Percentiles rank a stretch among this genome's conserved stretches.
phyloP scores from a whole-genome alignment of 768 basidiomycete genomes.

The Leccinum olivaceopallidum region DNA sequence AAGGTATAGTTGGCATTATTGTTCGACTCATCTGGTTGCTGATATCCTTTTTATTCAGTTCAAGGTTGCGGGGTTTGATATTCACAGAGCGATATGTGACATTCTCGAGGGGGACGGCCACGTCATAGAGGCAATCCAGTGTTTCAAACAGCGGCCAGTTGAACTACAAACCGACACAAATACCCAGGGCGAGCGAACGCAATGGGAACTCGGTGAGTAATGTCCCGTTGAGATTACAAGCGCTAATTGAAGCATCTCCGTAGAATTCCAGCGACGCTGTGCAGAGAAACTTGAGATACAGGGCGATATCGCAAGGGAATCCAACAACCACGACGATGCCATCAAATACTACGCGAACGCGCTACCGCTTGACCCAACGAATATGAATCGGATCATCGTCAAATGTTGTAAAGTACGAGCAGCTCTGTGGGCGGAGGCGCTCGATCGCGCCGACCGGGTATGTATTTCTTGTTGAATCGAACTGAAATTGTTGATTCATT shows the following conservation, averaged over 20 bases:
- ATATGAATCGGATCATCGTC: background rate
- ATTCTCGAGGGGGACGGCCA: background rate
- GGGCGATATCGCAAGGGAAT: background rate
- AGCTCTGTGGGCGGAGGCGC: background rate
- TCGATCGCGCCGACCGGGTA: background rate
- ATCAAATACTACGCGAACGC: background rate
- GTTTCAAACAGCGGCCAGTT: conserved; percentile 1
- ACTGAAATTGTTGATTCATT: background rate
- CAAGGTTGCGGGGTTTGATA: background rate
- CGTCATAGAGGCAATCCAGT: background rate
- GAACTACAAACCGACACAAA: background rate
- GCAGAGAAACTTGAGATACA: background rate
- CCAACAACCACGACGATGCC: background rate
- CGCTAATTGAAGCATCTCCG: background rate
- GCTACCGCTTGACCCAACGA: background rate
- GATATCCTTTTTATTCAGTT: background rate
- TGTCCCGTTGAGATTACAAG: background rate
- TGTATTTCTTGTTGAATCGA: background rate
- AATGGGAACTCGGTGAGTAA: conserved; percentile 4
- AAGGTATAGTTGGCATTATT: background rate
- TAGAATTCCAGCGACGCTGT: background rate
- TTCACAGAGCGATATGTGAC: conserved; percentile 1
- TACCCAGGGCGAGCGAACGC: background rate
- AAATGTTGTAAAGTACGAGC: background rate
- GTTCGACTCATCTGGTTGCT: too few species aligned